phyloP scores from a whole-genome alignment of 495 filamentous ascomycete species.

The Daldinia caldariorum region DNA sequence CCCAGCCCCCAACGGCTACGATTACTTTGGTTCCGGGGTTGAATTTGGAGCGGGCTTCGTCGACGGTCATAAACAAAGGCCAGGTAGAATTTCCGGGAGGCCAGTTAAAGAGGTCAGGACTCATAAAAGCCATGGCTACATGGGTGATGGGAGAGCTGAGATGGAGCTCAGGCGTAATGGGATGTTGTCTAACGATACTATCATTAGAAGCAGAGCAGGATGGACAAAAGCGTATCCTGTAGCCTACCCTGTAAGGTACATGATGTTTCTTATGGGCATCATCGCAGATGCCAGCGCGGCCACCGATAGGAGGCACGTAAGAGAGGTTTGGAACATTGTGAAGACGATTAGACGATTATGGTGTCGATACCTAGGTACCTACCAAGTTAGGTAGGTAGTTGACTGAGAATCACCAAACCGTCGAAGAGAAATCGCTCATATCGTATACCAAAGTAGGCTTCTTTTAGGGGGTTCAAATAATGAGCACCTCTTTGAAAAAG shows the following conservation, averaged over 20 bases:
- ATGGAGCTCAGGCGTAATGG: constrained; percentile 57
- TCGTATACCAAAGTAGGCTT: not conserved
- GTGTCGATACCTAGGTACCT: too few species aligned
- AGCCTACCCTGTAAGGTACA: constrained; percentile 69
- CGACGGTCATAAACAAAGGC: constrained; percentile 69
- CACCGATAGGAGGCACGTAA: constrained; percentile 27
- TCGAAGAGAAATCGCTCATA: not conserved
- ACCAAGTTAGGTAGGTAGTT: too few species aligned
- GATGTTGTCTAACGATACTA: constrained; percentile 58
- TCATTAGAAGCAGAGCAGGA: not conserved
- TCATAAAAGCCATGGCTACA: constrained; percentile 75
- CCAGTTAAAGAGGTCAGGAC: constrained; percentile 67
- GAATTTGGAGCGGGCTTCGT: constrained; percentile 67
- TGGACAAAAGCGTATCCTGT: too few species aligned
- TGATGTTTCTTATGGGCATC: constrained; percentile 57
- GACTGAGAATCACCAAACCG: constrained; percentile 1
- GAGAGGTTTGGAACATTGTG: constrained; percentile 3
- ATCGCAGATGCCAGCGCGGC: constrained; percentile 25
- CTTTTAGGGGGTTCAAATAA: not conserved
- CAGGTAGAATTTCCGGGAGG: constrained; percentile 55
- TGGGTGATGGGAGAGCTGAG: constrained; percentile 65
- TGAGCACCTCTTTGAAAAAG: too few species aligned
- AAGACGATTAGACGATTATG: constrained; percentile 22
- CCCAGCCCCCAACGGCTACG: constrained; percentile 81
- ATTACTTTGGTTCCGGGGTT: constrained; percentile 67